phyloP scores from a whole-genome alignment of 371 early-diverging fungal genomes.

The Mortierella sp. region DNA sequence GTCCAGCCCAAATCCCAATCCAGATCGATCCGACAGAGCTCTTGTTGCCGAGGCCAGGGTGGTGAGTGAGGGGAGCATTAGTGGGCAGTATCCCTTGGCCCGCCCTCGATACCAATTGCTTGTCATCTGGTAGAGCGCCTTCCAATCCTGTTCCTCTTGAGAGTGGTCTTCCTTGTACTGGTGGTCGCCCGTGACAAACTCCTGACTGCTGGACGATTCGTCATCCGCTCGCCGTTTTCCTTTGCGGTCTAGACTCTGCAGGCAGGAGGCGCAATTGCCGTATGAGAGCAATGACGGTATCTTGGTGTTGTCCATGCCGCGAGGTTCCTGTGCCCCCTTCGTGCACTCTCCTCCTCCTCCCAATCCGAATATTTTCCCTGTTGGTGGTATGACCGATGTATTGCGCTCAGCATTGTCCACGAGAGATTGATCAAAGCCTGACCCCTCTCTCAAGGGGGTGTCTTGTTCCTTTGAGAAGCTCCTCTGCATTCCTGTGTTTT shows the following conservation, averaged over 20 bases:
- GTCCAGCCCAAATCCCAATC: neutral
- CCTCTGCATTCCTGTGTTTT: constrained; percentile 12
- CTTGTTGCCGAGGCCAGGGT: constrained; percentile 18
- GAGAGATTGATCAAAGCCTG: neutral
- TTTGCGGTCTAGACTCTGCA: neutral
- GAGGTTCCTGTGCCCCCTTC: neutral
- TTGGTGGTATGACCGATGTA: neutral
- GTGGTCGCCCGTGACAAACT: neutral
- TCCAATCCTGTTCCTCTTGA: constrained; percentile 57
- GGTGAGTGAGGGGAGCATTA: constrained; percentile 28
- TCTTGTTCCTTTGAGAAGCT: neutral
- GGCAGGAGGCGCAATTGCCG: neutral
- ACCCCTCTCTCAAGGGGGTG: neutral
- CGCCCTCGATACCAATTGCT: constrained; percentile 68
- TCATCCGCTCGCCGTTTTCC: constrained; percentile 15
- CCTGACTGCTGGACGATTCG: constrained; percentile 4
- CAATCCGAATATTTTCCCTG: neutral
- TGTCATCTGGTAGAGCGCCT: constrained; percentile 66
- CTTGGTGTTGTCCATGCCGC: neutral
- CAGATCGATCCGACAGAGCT: constrained; percentile 14
- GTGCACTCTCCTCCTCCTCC: neutral
- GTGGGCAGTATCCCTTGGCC: constrained; percentile 61
- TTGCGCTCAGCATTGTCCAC: neutral
- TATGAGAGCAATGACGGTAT: neutral
- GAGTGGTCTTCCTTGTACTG: neutral